Evolutionary conservation across 1,284 basidiomycete genomes (phyloP), one percentile per base, ranked within the genome.

Genomic region (Schizophyllum amplum): DNA sequence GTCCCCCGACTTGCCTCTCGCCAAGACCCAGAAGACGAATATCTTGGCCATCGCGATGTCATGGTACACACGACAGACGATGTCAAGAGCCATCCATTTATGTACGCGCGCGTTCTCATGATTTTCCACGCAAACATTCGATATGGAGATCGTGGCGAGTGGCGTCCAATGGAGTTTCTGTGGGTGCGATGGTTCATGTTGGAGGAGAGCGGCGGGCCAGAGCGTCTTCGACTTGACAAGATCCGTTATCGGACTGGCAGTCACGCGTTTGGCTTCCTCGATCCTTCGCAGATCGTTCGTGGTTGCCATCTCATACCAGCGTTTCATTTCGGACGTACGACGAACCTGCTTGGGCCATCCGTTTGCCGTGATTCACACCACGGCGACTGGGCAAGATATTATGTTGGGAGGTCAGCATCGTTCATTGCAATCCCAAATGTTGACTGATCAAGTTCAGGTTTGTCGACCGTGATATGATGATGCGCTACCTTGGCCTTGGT

Each of bases 191-290:
- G 74, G 73, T 66, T 69, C 25, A 6, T 13, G 6, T 13, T 33
- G 5, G 27, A 33, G 6, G 6, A 33, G 27, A 66, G 64, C 0
- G 47, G 49, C 5, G 66, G 68, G 21, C 59, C 63, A 1, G 53
- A 53, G 1, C 57, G 60, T 1, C 63, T 76, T 3, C 70, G 67
- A 5, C n/a, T 49, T 5, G 22, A 49, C 11, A 67, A 68, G 24
- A 48, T 76, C 1, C 66, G 66, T 0, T 77, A 74, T 62, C 59
- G 0, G 57, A 58, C 6, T 5, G 27, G 27, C 5, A 66, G 72
- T 50, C 51, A 60, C 0, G 67, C 73, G 1, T 79, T 76, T 62
- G 69, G 72, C 5, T 78, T 78, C 58, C 56, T 77, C 3, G 68
- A 75, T 59, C 76, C 75, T 0, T 47, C 56, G 0, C 60, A 67